These are phyloP conservation scores for Geotrichum aggregatum DNA, from an alignment of 1,139 yeast species.

Conservation along the genomic window DNA sequence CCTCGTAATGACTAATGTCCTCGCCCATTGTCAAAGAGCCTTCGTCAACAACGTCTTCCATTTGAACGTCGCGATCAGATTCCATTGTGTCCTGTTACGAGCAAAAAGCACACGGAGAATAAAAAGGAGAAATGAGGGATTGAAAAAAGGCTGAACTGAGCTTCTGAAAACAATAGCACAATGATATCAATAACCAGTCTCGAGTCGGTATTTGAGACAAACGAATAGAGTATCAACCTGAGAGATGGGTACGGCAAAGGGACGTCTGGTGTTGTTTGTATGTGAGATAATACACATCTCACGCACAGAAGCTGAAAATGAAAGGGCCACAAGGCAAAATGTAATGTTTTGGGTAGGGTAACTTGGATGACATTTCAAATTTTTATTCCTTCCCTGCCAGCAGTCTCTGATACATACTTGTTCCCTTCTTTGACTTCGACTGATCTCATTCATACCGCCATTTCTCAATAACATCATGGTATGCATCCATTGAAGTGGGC, in stretches of 20 bases:
- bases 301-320: too few relatives aligned
- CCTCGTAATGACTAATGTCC: conserved; percentile 2
- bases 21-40: conserved; percentile 1
- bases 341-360: conserved; percentile 2
- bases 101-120: too few relatives aligned
- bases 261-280: too few relatives aligned
- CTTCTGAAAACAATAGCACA: too few relatives aligned
- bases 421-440: neutral
- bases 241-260: too few relatives aligned
- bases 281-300: too few relatives aligned
- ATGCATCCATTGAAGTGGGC: neutral
- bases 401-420: neutral
- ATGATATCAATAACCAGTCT: too few relatives aligned
- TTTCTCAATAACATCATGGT: neutral
- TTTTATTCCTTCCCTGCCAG: neutral
- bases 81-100: conserved; percentile 9
- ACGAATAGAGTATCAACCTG: too few relatives aligned
- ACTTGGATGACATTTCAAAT: neutral
- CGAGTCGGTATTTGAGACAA: too few relatives aligned
- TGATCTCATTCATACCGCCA: conserved; percentile 3
- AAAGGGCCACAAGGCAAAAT: too few relatives aligned
- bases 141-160: too few relatives aligned
- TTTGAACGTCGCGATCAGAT: conserved; percentile 18
- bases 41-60: conserved; percentile 19
- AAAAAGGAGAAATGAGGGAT: too few relatives aligned